Base-by-base conservation (phyloP, 805 yeast genomes). In the Metschnikowia arizonensis region DNA sequence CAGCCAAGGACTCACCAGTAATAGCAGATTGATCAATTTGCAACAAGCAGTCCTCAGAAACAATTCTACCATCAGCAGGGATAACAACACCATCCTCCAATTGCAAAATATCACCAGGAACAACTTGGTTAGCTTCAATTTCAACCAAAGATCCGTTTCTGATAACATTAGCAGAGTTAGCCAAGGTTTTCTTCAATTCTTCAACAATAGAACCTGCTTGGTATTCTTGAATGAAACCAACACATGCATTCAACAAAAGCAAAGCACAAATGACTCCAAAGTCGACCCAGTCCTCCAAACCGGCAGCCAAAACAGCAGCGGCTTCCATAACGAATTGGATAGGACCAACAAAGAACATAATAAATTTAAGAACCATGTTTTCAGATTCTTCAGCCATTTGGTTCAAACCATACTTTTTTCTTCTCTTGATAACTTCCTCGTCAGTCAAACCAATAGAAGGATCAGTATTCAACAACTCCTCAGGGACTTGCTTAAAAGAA, bases 191-290 rank as follows among this genome's bases (percentile, higher is more conserved):
- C 79, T 89, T 90, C 76, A 89, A 82, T 72, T 89, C 97, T 48
- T 88, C 96, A 59, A 89, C 97, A 78, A 89, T 89, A 53, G 96
- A 88, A 78, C 97, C 97, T 56, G 97, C 97, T 76, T 89, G 96
- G 85, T 75, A 90, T 74, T 89, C 97, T 78, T 89, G 97, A 59
- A 88, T 78, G 83, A 89, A 89, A 81, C 97, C 97, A 69, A 89
- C 97, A 62, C 75, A 73, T 55, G 97, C 97, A 74, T 89, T 89
- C 67, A 89, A 81, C 69, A 83, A 59, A 61, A 89, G 77, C 60
- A 89, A 74, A 73, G 85, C 97, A 72, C 87, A 82, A 67, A 89
- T 89, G 68, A 89, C 97, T 82, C 97, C 97, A 78, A 89, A 89
- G 81, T 89, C 97, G 65, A 89, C 96, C 97, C 97, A 89, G 77